Conservation (phyloP, 768 basidiomycete species). For the Auriscalpium microsporum region DNA sequence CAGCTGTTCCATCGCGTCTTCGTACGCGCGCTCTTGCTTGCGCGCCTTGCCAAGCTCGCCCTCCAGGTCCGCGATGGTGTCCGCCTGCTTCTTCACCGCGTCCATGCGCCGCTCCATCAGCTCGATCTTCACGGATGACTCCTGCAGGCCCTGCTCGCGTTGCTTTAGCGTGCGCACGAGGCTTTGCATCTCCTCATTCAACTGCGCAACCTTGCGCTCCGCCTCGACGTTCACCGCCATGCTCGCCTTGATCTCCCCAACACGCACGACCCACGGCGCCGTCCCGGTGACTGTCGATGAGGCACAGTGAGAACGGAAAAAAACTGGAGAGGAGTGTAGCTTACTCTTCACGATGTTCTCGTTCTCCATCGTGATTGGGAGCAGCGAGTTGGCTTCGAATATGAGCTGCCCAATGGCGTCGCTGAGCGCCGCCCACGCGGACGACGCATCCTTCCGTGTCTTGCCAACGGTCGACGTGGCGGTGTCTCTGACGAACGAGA, state of each 20-base stretch:
- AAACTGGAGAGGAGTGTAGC: constrained; percentile 18
- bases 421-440: constrained; percentile 73
- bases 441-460: constrained; percentile 51
- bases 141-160: constrained; percentile 89
- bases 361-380: constrained; percentile 63
- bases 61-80: constrained; percentile 76
- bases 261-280: constrained; percentile 79
- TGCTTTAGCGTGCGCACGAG: constrained; percentile 75
- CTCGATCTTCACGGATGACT: constrained; percentile 86
- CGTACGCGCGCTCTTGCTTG: constrained; percentile 84
- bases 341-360: constrained; percentile 76
- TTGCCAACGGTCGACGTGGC: constrained; percentile 65
- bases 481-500: constrained; percentile 65
- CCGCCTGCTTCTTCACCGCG: constrained; percentile 82
- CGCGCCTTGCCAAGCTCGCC: constrained; percentile 67
- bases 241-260: constrained; percentile 74
- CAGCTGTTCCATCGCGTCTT: constrained; percentile 89
- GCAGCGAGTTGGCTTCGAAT: constrained; percentile 58
- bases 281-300: constrained; percentile 52
- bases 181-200: constrained; percentile 86
- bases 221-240: constrained; percentile 87
- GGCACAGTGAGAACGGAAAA: neutral
- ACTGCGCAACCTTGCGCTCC: constrained; percentile 75
- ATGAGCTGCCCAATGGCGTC: constrained; percentile 62
- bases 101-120: constrained; percentile 92